Percentiles rank a stretch among this genome's conserved stretches.
phyloP scores from a whole-genome alignment of 1,139 yeast species.

The Protomyces macrosporus region DNA sequence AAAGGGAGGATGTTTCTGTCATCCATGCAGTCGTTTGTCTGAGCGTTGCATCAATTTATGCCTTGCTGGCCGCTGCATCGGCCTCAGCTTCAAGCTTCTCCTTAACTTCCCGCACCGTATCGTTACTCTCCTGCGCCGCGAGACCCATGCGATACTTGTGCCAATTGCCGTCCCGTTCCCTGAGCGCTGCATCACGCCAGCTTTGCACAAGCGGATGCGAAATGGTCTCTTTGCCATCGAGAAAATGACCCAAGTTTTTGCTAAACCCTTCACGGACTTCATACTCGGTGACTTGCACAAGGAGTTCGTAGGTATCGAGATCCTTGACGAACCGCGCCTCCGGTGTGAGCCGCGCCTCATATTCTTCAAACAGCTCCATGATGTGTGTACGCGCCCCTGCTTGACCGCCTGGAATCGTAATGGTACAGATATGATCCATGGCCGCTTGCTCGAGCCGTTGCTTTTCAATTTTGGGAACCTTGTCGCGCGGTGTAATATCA shows the following conservation, averaged over 20 bases:
- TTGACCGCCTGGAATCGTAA: constrained; percentile 59
- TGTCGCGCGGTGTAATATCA: constrained; percentile 27
- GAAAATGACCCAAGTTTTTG: constrained; percentile 46
- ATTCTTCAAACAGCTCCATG: constrained; percentile 76
- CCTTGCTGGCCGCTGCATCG: not conserved
- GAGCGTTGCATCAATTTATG: no score
- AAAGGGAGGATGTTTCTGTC: no score
- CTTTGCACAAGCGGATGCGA: constrained; percentile 66
- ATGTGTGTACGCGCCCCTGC: constrained; percentile 60
- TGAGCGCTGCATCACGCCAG: constrained; percentile 63
- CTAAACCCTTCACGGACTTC: constrained; percentile 44
- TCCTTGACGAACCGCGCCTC: constrained; percentile 93
- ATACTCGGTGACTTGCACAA: constrained; percentile 85
- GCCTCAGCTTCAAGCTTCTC: not conserved
- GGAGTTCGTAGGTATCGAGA: constrained; percentile 87
- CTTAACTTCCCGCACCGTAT: not conserved
- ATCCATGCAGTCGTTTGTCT: no score
- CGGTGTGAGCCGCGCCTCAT: constrained; percentile 71
- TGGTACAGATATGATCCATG: constrained; percentile 57
- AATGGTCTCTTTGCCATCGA: constrained; percentile 56
- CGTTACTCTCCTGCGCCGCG: not conserved
- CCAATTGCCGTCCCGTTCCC: constrained; percentile 52
- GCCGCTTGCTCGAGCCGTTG: constrained; percentile 76
- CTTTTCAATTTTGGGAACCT: constrained; percentile 47
- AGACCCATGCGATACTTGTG: constrained; percentile 6